These are phyloP conservation scores for Monilinia fructigena DNA, from an alignment of 2,329 filamentous ascomycete species.

Conservation along the genomic window DNA sequence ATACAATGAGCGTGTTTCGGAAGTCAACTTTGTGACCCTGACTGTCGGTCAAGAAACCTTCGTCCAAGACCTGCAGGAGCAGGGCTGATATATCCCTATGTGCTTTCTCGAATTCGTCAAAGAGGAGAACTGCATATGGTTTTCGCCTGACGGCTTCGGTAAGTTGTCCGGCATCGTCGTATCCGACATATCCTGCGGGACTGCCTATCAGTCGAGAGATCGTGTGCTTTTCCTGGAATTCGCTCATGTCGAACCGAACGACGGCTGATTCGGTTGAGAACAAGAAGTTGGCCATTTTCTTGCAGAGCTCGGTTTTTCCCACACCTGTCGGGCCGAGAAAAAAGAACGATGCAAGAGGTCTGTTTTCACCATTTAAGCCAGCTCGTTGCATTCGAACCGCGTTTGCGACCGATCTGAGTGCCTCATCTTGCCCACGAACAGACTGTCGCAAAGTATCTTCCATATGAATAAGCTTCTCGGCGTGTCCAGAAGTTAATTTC, in stretches of 20 bases:
- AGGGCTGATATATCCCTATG: conserved; percentile 92
- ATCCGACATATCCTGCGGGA: conserved; percentile 92
- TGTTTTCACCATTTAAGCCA: conserved; percentile 85
- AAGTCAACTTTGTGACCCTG: conserved; percentile 98
- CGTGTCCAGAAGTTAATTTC: conserved; percentile 89
- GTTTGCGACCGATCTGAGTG: conserved; percentile 84
- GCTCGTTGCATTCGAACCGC: conserved; percentile 93
- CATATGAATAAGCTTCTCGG: conserved; percentile 94
- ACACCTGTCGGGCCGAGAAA: conserved; percentile 96
- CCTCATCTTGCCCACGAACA: conserved; percentile 91
- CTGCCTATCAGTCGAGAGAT: conserved; percentile 89
- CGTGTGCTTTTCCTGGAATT: conserved; percentile 97
- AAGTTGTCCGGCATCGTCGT: conserved; percentile 93
- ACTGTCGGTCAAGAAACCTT: conserved; percentile 91
- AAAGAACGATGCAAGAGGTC: conserved; percentile 92
- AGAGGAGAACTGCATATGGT: conserved; percentile 89
- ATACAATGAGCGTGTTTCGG: conserved; percentile 91
- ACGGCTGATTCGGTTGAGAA: conserved; percentile 92
- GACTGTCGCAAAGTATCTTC: conserved; percentile 82
- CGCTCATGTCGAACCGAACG: conserved; percentile 94
- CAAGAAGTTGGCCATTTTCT: conserved; percentile 88
- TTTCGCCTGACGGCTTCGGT: conserved; percentile 94
- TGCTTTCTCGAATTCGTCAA: conserved; percentile 98
- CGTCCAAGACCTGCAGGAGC: conserved; percentile 89
- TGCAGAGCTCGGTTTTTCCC: conserved; percentile 95